Conservation (phyloP, 192 early-diverging fungal genomes). For the Cetraspora pellucida region DNA sequence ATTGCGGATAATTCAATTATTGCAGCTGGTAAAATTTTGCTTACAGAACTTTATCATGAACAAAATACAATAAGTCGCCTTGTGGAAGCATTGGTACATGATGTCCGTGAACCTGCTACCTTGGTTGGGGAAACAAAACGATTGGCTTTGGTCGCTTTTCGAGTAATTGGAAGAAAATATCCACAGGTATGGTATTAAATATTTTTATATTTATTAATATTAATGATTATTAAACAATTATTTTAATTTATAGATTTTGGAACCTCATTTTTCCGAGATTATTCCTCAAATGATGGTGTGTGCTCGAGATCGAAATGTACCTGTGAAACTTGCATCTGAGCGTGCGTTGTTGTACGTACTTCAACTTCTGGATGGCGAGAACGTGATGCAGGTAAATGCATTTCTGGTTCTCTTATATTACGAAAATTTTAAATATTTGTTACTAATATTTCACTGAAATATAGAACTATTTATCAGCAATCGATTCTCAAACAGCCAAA, state of each 20-base stretch:
- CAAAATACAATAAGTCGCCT: slow-evolving; percentile 42
- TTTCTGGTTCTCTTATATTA: not conserved
- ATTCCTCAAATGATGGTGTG: slow-evolving; percentile 69
- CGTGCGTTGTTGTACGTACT: slow-evolving; percentile 74
- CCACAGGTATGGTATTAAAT: slow-evolving; percentile 34
- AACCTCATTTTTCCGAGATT: slow-evolving; percentile 54
- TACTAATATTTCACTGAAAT: not conserved
- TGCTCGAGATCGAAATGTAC: slow-evolving; percentile 78
- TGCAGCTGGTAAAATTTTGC: slow-evolving; percentile 55
- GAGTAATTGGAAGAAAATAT: slow-evolving; percentile 44
- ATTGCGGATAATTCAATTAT: slow-evolving; percentile 58
- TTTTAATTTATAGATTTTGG: slow-evolving; percentile 40
- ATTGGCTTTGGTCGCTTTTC: slow-evolving; percentile 42
- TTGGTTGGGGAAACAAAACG: slow-evolving; percentile 42
- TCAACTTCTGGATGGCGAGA: slow-evolving; percentile 59
- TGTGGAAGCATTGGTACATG: slow-evolving; percentile 34
- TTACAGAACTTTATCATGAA: slow-evolving; percentile 51
- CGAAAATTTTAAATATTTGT: not conserved
- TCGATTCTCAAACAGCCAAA: slow-evolving; percentile 51
- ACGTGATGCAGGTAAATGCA: slow-evolving; percentile 39
- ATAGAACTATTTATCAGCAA: slow-evolving; percentile 46
- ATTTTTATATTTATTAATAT: not conserved
- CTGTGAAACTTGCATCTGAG: slow-evolving; percentile 87
- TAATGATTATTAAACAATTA: not conserved
- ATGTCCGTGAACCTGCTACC: slow-evolving; percentile 35